Base-by-base conservation (phyloP, 306 rosid species). In the Cucurbita maxima region DNA sequence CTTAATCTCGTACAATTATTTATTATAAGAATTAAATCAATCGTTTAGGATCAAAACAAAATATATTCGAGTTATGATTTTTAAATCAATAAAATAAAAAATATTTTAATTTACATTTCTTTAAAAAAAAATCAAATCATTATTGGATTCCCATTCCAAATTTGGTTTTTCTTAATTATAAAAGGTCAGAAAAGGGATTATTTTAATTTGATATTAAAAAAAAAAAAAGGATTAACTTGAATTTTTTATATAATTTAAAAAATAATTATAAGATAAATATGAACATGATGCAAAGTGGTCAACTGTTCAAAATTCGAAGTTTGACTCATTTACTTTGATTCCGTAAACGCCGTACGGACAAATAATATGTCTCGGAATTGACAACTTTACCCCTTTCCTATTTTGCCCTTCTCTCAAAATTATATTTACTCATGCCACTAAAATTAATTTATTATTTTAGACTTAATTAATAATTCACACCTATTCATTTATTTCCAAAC, bases 311-410 rank as follows among this genome's bases (percentile, higher is more conserved):
- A 67, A 3, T 45, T 67, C 10, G 5, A 67, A 44, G 40, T 67
- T 67, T 12, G 56, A 67, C 56, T 67, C 37, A 0, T 45, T 67
- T 67, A 8, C 41, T 20, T 67, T 67, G 55, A 67, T 20, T 67
- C 72, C 72, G 72, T 67, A 67, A 67, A 67, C 41, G 55, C 72
- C 72, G 72, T 45, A 67, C 72, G 25, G 11, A 6, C 38, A 45
- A 67, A 11, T 14, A 61, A 61, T 13, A 67, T 47, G 55, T 45
- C 56, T 18, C 72, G 0, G 5, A 67, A 45, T 45, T 67, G 56
- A 67, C 40, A 45, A 22, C 3, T 30, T 3, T 30, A 30, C 34
- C 34, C 34, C 3, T 3, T 30, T 30, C 34, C 34, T 30, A 30
- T 30, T 30, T 30, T 30, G 34, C 34, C 34, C 34, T 30, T 30